A percentile compares a stretch with the other conserved stretches of the same genome.
Conservation (phyloP, 1,284 basidiomycete species). For the Microbotryum violaceum region DNA sequence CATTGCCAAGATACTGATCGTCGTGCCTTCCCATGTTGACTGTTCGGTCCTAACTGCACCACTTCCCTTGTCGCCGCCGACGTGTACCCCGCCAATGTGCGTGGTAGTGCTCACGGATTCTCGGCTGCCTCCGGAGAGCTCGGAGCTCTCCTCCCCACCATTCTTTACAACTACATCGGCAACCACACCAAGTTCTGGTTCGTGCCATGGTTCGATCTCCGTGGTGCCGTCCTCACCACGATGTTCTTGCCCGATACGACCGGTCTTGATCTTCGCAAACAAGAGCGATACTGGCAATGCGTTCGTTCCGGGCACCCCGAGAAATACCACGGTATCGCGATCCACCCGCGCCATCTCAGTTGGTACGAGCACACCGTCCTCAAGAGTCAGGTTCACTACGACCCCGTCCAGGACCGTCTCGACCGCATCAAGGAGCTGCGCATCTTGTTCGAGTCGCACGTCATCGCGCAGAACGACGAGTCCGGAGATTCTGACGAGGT, state of each 20-base stretch:
- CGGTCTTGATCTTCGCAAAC: constrained; percentile 51
- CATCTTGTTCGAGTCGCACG: constrained; percentile 39
- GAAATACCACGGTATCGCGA: constrained; percentile 51
- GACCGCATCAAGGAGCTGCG: constrained; percentile 48
- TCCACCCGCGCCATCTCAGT: constrained; percentile 49
- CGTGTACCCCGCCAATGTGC: constrained; percentile 41
- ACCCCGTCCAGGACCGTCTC: constrained; percentile 47
- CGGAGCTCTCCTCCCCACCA: constrained; percentile 41
- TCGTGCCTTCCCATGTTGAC: constrained; percentile 34
- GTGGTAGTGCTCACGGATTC: constrained; percentile 42
- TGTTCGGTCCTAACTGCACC: constrained; percentile 49
- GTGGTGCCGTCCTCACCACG: constrained; percentile 45
- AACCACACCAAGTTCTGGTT: constrained; percentile 47
- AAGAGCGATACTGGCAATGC: constrained; percentile 51
- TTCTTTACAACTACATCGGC: constrained; percentile 42
- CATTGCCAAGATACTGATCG: not conserved
- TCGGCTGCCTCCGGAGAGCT: constrained; percentile 42
- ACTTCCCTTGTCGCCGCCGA: constrained; percentile 40
- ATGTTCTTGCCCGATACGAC: constrained; percentile 49
- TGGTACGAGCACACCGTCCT: constrained; percentile 46
- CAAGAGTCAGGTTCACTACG: constrained; percentile 48
- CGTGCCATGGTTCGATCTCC: constrained; percentile 50
- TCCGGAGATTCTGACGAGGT: constrained; percentile 15
- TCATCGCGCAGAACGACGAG: constrained; percentile 23
- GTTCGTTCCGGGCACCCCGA: constrained; percentile 45